Evolutionary conservation across 2,329 filamentous ascomycete genomes (phyloP).

Genomic region (Ceratocystis papillata): DNA sequence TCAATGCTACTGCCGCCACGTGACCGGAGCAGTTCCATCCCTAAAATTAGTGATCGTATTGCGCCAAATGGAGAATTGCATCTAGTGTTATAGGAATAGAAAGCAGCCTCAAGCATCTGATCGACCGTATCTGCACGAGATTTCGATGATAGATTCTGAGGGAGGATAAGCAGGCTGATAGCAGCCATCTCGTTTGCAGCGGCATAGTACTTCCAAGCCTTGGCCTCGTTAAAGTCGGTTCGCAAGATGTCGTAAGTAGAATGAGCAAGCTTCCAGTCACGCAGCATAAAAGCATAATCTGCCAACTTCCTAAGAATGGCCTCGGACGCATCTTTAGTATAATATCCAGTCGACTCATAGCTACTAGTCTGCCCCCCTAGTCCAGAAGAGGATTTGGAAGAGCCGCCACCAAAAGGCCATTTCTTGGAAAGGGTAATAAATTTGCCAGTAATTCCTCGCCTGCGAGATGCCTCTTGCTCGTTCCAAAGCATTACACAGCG

Average conservation of each 20-base stretch:
- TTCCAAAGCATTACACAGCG: conserved; percentile 87
- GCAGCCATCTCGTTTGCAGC: conserved; percentile 93
- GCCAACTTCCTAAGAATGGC: conserved; percentile 86
- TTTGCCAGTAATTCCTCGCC: conserved; percentile 80
- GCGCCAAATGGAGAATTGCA: conserved; percentile 72
- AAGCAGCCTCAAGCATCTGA: conserved; percentile 77
- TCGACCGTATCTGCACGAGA: conserved; percentile 71
- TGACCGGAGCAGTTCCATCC: conserved; percentile 70
- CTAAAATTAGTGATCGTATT: conserved; percentile 62
- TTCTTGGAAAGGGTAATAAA: conserved; percentile 89
- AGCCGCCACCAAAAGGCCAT: conserved; percentile 69
- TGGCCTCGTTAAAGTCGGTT: conserved; percentile 84
- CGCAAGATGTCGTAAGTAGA: conserved; percentile 85
- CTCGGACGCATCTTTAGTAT: conserved; percentile 72
- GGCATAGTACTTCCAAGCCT: conserved; percentile 92
- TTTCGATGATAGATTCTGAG: conserved; percentile 61
- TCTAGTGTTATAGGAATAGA: conserved; percentile 83
- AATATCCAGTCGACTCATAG: conserved; percentile 73
- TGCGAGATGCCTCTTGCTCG: conserved; percentile 83
- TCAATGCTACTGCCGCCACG: conserved; percentile 72
- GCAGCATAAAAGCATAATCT: conserved; percentile 92
- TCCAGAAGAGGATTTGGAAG: conserved; percentile 42
- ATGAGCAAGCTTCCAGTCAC: conserved; percentile 87
- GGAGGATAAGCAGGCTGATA: conserved; percentile 67
- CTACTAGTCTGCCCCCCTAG: background rate